Conservation (phyloP, 805 yeast genomes). For the Middelhovenomyces tepae region DNA sequence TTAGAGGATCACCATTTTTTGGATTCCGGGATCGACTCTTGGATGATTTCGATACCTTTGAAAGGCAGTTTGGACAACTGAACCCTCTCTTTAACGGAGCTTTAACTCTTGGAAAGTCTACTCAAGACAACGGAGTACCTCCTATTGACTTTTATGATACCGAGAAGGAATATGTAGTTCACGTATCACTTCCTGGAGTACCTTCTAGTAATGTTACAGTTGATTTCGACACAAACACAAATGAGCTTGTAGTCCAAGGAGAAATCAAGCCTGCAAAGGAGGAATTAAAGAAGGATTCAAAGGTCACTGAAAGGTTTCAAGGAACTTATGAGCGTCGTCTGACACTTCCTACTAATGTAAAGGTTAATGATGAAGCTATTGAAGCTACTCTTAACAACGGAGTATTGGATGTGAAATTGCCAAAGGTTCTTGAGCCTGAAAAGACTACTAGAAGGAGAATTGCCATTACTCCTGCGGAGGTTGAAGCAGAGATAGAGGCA, state of each 20-base stretch:
- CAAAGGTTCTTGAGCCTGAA: conserved; percentile 34
- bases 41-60: no score
- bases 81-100: no score
- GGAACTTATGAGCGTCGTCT: conserved; percentile 52
- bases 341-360: conserved; percentile 46
- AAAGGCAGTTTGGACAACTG: no score
- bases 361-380: conserved; percentile 44
- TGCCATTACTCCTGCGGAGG: no score
- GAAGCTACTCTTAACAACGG: conserved; percentile 49
- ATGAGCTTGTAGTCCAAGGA: conserved; percentile 47
- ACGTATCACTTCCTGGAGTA: conserved; percentile 53
- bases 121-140: conserved; percentile 43
- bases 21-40: no score
- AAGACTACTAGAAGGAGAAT: conserved; percentile 13
- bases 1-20: no score
- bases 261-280: conserved; percentile 14
- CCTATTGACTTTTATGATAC: conserved; percentile 50
- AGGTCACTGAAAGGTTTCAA: conserved; percentile 45
- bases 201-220: conserved; percentile 42
- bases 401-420: conserved; percentile 42
- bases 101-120: no score
- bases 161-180: conserved; percentile 37
- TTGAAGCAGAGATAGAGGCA: no score
- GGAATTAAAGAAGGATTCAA: conserved; percentile 33
- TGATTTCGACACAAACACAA: conserved; percentile 50